Evolutionary conservation across 2,329 filamentous ascomycete genomes (phyloP).

Genomic region (Xylaria sp.): DNA sequence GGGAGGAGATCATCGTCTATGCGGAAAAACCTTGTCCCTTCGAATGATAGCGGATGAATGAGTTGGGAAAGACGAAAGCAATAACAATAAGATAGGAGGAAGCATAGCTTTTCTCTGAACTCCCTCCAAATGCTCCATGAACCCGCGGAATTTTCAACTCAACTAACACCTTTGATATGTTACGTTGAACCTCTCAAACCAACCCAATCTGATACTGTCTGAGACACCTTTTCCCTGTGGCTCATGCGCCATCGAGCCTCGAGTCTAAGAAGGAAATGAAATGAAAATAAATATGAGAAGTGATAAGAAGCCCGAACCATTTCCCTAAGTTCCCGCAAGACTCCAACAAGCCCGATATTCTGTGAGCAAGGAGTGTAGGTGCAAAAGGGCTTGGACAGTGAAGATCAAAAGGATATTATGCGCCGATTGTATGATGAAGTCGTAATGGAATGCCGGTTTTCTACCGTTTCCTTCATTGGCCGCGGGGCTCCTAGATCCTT

Average conservation of each 20-base stretch:
- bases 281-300: constrained; percentile 3
- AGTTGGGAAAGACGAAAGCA: neutral
- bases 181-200: constrained; percentile 17
- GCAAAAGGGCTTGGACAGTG: constrained; percentile 19
- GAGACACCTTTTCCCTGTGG: constrained; percentile 13
- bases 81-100: constrained; percentile 22
- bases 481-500: constrained; percentile 47
- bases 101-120: constrained; percentile 33
- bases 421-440: constrained; percentile 40
- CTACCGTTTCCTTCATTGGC: constrained; percentile 35
- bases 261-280: constrained; percentile 11
- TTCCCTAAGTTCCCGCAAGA: constrained; percentile 10
- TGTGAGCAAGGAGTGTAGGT: constrained; percentile 12
- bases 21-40: neutral
- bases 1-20: neutral
- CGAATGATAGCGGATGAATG: constrained; percentile 5
- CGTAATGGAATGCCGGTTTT: constrained; percentile 35
- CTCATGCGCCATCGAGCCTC: constrained; percentile 18
- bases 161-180: constrained; percentile 19
- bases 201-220: constrained; percentile 22
- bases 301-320: neutral
- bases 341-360: constrained; percentile 18
- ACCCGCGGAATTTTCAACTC: constrained; percentile 17
- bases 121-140: constrained; percentile 33
- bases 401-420: constrained; percentile 32